Conservation (phyloP, 306 rosid genomes). For the Mimosa bimucronata region DNA sequence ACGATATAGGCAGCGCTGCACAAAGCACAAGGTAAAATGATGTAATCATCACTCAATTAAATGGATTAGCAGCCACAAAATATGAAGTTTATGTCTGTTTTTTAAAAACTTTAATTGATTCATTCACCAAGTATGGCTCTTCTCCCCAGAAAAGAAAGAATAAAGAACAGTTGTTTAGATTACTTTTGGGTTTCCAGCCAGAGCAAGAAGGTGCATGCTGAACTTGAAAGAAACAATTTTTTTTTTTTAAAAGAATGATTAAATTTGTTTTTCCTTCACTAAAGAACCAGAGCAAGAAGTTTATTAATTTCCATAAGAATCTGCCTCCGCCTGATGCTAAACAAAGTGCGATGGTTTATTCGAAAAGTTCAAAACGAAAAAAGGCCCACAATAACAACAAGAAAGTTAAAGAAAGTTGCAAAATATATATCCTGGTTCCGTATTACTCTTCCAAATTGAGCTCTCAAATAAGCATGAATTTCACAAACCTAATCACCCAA, state of each 20-base stretch:
- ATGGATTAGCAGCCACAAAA: neutral
- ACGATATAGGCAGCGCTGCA: slow-evolving; percentile 52
- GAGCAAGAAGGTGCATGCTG: neutral
- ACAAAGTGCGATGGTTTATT: neutral
- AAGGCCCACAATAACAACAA: neutral
- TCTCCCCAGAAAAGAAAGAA: neutral
- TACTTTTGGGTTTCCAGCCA: neutral
- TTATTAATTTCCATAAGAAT: neutral
- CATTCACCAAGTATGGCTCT: neutral
- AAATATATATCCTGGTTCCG: neutral
- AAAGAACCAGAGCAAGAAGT: neutral
- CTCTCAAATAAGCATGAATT: neutral
- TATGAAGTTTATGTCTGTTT: neutral
- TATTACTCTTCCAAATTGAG: neutral
- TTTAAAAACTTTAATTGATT: neutral
- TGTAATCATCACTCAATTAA: neutral
- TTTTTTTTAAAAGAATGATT: neutral
- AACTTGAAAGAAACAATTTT: neutral
- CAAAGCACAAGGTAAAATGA: neutral
- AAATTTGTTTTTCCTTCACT: neutral
- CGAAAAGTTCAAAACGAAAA: neutral
- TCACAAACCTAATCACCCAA: neutral
- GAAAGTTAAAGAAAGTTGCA: neutral
- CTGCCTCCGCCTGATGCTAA: neutral
- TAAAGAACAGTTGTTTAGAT: neutral